phyloP scores from a whole-genome alignment of 768 basidiomycete species.

The Strobilomyces confusus region DNA sequence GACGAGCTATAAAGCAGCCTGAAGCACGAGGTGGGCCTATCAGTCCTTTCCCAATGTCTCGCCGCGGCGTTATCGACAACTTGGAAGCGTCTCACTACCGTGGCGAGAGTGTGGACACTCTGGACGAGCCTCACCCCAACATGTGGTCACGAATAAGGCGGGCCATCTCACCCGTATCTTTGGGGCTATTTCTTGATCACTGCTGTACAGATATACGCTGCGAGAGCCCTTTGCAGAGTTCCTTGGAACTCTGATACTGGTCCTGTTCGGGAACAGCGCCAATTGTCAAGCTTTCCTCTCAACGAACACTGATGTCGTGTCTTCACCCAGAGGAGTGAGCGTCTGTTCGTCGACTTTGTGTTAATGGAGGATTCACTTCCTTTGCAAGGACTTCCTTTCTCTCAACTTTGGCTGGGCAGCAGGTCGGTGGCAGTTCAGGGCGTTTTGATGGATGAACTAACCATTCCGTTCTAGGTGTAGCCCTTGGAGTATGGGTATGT shows the following conservation, averaged over 20 bases:
- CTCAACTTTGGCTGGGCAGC: conserved; percentile 23
- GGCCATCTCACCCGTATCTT: conserved; percentile 3
- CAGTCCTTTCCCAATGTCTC: not conserved
- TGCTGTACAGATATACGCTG: conserved; percentile 33
- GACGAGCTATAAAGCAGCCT: not conserved
- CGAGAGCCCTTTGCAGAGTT: conserved; percentile 62
- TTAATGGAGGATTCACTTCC: not conserved
- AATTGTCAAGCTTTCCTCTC: conserved; percentile 53
- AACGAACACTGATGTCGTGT: conserved; percentile 36
- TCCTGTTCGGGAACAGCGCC: conserved; percentile 52
- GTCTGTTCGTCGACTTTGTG: not conserved
- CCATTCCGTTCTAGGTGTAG: conserved; percentile 33
- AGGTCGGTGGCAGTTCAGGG: conserved; percentile 4
- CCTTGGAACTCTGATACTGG: conserved; percentile 48
- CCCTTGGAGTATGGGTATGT: conserved; percentile 61
- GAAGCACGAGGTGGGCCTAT: not conserved
- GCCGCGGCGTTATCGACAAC: not conserved
- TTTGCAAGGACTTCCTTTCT: conserved; percentile 14
- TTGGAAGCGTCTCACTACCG: not conserved
- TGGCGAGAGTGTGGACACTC: not conserved
- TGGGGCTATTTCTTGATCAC: not conserved
- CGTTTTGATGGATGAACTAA: not conserved
- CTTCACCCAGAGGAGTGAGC: conserved; percentile 49
- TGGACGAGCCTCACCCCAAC: conserved; percentile 36
- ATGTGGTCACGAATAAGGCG: conserved; percentile 51